Base-by-base conservation (phyloP, 2,329 filamentous ascomycete species). In the Phialemoniopsis sp. region DNA sequence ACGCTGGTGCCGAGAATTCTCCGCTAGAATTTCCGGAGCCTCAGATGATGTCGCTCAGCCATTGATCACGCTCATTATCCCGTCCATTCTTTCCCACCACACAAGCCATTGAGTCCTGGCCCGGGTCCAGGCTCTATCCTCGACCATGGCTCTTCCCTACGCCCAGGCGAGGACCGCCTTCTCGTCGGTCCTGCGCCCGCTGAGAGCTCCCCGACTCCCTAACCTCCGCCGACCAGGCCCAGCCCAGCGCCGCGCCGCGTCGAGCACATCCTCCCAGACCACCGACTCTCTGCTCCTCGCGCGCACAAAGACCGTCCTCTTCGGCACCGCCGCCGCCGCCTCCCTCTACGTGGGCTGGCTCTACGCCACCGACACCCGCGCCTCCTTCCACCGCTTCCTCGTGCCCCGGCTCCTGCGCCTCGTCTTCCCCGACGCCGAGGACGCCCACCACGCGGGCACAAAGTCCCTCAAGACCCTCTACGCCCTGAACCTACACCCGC, bases 371-470 rank as follows among this genome's bases (percentile, higher is more conserved):
- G 86, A 89, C 58, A 89, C 85, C 7, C 72, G 86, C 5, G 80
- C 85, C 32, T 84, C 80, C 42, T 56, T 82, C 42, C 85, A 90
- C 60, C 76, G 74, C 52, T 87, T 78, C 62, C 61, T 84, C 21
- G 69, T 84, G 13, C 82, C 86, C 3, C 85, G 76, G 0, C 56
- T 81, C 14, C 57, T 93, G 5, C 82, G 87, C 36, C 63, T 72
- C 38, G 42, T 87, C 42, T 85, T 79, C 59, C 73, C 83, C 5
- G 87, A 93, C 52, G 85, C 85, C 42, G 93, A 98, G 62, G 89
- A 95, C 30, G 93, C 91, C n/a, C 93, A 98, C 59, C 84, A 94
- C 55, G 71, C 75, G 16, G 87, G 87, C 37, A 89, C 87, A 3
- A 66, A 73, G 29, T 71, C 80, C 7, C 68, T 98, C 54, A 86